Conservation (phyloP, 305 asterid species). For the Fraxinus floribunda region DNA sequence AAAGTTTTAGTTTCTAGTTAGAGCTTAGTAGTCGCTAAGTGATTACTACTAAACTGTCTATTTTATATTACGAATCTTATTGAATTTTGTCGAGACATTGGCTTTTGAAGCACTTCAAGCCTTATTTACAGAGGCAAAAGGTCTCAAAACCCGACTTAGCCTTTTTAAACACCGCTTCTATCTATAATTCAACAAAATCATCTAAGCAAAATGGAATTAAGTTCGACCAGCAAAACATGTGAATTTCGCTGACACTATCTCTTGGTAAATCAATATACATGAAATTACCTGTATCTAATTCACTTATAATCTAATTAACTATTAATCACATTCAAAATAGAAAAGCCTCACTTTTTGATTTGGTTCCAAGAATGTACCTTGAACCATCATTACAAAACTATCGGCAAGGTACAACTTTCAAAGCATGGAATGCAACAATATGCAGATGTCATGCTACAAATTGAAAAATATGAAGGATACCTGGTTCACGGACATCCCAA, state of each 20-base stretch:
- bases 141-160: background rate
- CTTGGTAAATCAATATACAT: background rate
- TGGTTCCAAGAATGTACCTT: background rate
- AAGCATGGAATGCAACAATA: background rate
- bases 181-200: background rate
- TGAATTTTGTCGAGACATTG: background rate
- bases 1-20: background rate
- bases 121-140: background rate
- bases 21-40: background rate
- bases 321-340: background rate
- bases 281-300: background rate
- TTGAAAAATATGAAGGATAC: slow-evolving; percentile 29
- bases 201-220: background rate
- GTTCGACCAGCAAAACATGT: background rate
- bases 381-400: background rate
- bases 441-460: background rate
- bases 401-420: background rate
- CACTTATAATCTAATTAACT: background rate
- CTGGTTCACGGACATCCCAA: slow-evolving; percentile 99
- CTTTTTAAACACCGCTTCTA: background rate
- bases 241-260: background rate
- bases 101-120: background rate
- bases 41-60: background rate
- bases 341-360: background rate
- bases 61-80: background rate